Evolutionary conservation across 1,284 basidiomycete genomes (phyloP).

Genomic region (Coniferiporia sulphurascens): DNA sequence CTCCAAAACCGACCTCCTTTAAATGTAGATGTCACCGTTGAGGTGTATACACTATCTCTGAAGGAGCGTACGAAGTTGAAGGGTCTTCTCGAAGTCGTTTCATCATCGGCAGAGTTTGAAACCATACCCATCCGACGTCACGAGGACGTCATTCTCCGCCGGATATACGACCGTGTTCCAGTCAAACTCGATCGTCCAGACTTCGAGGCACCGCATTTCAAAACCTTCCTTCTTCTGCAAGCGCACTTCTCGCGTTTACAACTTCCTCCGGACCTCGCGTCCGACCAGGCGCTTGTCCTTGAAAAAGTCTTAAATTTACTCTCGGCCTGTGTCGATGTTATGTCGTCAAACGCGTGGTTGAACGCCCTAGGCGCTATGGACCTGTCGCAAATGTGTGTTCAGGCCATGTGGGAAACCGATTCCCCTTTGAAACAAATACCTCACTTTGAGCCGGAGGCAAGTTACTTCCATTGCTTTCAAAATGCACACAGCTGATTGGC

Average conservation of each 20-base stretch:
- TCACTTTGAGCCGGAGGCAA: constrained; percentile 84
- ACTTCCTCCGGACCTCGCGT: constrained; percentile 88
- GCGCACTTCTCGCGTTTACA: constrained; percentile 94
- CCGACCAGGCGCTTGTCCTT: constrained; percentile 84
- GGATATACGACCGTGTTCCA: constrained; percentile 96
- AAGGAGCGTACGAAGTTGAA: constrained; percentile 98
- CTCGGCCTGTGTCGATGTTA: constrained; percentile 94
- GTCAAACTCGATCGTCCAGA: constrained; percentile 86
- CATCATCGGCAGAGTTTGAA: constrained; percentile 96
- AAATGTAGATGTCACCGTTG: constrained; percentile 81
- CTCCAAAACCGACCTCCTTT: constrained; percentile 9
- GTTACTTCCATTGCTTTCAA: constrained; percentile 18
- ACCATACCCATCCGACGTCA: constrained; percentile 90
- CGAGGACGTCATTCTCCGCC: constrained; percentile 75
- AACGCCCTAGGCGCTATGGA: constrained; percentile 98
- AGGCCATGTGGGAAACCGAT: constrained; percentile 97
- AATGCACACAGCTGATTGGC: neutral
- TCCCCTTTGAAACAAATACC: constrained; percentile 94
- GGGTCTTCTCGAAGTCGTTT: constrained; percentile 93
- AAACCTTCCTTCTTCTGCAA: constrained; percentile 94
- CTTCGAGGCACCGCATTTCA: constrained; percentile 95
- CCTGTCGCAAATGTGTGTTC: constrained; percentile 98
- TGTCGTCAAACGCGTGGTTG: constrained; percentile 94
- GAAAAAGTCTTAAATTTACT: constrained; percentile 88
- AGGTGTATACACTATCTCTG: constrained; percentile 93